These are phyloP conservation scores for Hymenoscyphus occultus DNA, from an alignment of 2,329 filamentous ascomycete species.

Conservation along the genomic window DNA sequence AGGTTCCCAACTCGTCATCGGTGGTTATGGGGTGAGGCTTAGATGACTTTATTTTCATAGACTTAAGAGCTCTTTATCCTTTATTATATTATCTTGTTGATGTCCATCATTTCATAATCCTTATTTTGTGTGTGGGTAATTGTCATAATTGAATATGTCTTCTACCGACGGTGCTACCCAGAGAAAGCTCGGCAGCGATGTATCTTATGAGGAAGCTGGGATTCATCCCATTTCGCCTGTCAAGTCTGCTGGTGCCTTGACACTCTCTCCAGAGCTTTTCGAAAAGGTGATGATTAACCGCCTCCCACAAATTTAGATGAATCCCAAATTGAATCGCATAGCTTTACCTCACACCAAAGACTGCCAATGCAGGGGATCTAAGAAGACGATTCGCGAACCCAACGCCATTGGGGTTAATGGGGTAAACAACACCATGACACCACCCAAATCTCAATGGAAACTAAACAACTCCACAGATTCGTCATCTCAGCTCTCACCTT, in stretches of 20 bases:
- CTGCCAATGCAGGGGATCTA: conserved; percentile 19
- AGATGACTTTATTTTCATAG: background rate
- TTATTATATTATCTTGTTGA: background rate
- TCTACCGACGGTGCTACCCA: background rate
- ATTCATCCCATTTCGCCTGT: conserved; percentile 13
- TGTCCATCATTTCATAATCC: too few species aligned
- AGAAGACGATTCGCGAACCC: conserved; percentile 28
- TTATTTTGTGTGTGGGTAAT: too few species aligned
- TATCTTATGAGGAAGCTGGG: background rate
- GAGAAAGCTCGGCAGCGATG: conserved; percentile 2
- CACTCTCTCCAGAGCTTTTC: conserved; percentile 28
- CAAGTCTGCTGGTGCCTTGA: conserved; percentile 23
- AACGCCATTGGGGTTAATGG: conserved; percentile 27
- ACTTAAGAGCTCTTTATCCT: background rate
- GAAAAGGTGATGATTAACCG: conserved; percentile 22
- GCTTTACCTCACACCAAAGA: conserved; percentile 28
- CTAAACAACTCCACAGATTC: conserved; percentile 30
- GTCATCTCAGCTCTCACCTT: conserved; percentile 37
- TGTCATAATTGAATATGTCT: conserved; percentile 6
- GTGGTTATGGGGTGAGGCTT: background rate
- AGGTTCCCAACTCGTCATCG: background rate
- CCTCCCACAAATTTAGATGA: background rate
- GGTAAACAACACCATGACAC: conserved; percentile 12
- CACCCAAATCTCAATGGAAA: too few species aligned
- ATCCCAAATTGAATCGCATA: conserved; percentile 3